phyloP scores from a whole-genome alignment of 2,329 filamentous ascomycete genomes.

The Geosmithia putterillii region DNA sequence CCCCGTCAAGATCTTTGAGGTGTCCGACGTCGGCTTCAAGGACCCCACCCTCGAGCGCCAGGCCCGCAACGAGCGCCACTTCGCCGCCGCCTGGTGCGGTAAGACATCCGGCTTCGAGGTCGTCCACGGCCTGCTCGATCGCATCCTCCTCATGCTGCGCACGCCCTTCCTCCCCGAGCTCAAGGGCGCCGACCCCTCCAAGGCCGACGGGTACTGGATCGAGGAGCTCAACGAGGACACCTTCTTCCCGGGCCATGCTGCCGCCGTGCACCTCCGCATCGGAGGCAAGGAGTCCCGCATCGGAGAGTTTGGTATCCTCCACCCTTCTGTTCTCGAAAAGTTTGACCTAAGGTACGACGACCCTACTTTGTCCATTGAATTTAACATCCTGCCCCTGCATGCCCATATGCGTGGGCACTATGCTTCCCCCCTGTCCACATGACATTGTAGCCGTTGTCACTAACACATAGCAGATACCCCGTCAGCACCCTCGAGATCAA shows the following conservation, averaged over 20 bases:
- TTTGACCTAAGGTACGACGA: constrained; percentile 66
- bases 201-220: constrained; percentile 79
- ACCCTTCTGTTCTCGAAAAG: constrained; percentile 85
- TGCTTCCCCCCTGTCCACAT: too few species aligned
- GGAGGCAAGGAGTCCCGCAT: constrained; percentile 64
- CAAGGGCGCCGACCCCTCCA: constrained; percentile 47
- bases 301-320: constrained; percentile 86
- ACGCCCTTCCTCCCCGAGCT: constrained; percentile 68
- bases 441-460: constrained; percentile 1
- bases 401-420: too few species aligned
- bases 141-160: constrained; percentile 84
- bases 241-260: constrained; percentile 84
- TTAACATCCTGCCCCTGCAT: background rate
- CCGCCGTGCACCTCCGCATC: constrained; percentile 68
- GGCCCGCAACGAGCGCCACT: constrained; percentile 86
- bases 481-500: constrained; percentile 93
- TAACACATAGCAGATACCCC: constrained; percentile 51
- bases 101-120: constrained; percentile 92
- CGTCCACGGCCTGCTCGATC: constrained; percentile 87
- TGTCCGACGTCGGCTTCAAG: constrained; percentile 85
- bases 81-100: constrained; percentile 90
- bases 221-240: constrained; percentile 83
- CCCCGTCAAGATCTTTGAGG: constrained; percentile 87
- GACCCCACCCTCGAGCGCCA: constrained; percentile 71
- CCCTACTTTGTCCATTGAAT: background rate